Percentiles rank a stretch among this genome's conserved stretches.
Evolutionary conservation across 2,329 filamentous ascomycete genomes (phyloP).

Genomic region (Plenodomus lindquistii): DNA sequence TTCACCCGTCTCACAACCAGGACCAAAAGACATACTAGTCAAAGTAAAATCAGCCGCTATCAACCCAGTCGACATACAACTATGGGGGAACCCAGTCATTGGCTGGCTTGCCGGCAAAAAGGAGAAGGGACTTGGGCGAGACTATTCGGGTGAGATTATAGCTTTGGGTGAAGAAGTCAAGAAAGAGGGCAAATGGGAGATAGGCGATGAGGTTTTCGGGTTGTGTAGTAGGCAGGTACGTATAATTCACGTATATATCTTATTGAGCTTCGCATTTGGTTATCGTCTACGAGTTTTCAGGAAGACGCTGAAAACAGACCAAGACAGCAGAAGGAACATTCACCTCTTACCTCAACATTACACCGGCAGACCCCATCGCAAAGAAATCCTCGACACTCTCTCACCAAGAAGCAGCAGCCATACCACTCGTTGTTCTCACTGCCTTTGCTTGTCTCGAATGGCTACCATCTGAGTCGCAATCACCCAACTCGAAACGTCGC

Average conservation of each 20-base stretch:
- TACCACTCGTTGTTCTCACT: conserved; percentile 46
- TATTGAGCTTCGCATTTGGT: no score
- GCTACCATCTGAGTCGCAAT: conserved; percentile 17
- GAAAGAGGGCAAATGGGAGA: conserved; percentile 18
- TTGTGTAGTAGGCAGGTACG: conserved; percentile 22
- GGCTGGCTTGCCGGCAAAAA: conserved; percentile 29
- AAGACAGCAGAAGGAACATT: conserved; percentile 36
- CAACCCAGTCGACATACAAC: conserved; percentile 49
- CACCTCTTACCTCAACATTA: conserved; percentile 25
- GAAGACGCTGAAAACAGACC: no score
- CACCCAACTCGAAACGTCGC: conserved; percentile 13
- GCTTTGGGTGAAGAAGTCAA: conserved; percentile 31
- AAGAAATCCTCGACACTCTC: conserved; percentile 24
- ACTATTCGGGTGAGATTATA: conserved; percentile 50
- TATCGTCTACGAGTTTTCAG: no score
- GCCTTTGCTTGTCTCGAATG: conserved; percentile 40
- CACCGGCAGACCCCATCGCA: conserved; percentile 25
- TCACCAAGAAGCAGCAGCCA: conserved; percentile 29
- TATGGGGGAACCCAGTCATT: conserved; percentile 41
- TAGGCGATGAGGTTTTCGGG: conserved; percentile 31
- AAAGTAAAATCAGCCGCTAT: conserved; percentile 51
- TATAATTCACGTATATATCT: not conserved
- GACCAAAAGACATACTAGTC: conserved; percentile 40
- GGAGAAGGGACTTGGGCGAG: conserved; percentile 49
- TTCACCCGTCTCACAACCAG: conserved; percentile 14